Percentiles rank a stretch among this genome's conserved stretches.
Conservation (phyloP, 1,284 basidiomycete genomes). For the Tranzscheliella williamsii region DNA sequence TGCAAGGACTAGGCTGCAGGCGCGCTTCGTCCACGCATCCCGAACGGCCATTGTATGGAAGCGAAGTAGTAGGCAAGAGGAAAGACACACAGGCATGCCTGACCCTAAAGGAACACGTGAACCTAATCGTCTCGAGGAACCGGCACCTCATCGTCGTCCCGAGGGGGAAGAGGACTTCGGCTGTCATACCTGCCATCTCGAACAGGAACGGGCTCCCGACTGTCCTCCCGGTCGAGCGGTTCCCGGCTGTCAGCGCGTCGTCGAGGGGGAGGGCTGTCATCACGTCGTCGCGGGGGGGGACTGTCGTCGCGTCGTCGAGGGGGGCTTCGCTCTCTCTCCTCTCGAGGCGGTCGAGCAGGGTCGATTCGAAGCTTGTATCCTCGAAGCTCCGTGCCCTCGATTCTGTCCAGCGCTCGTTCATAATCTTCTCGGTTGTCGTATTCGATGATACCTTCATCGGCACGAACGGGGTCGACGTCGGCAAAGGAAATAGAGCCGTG, state of each 20-base stretch:
- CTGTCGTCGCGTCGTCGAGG: constrained; percentile 39
- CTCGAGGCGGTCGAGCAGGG: constrained; percentile 39
- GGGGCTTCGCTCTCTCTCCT: constrained; percentile 51
- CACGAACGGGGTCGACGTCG: constrained; percentile 53
- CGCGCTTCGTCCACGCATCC: no score
- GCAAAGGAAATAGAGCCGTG: constrained; percentile 68
- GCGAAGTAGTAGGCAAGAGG: no score
- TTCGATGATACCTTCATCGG: constrained; percentile 59
- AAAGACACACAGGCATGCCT: no score
- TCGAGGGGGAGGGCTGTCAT: constrained; percentile 14
- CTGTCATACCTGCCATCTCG: constrained; percentile 43
- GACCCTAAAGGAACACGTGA: no score
- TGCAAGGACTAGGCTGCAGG: no score
- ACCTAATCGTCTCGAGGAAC: constrained; percentile 29
- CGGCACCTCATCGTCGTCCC: constrained; percentile 43
- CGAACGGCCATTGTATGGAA: no score
- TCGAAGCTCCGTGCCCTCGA: constrained; percentile 58
- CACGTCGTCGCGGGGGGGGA: constrained; percentile 31
- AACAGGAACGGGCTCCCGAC: constrained; percentile 39
- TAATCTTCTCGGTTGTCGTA: constrained; percentile 58
- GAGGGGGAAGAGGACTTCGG: constrained; percentile 42
- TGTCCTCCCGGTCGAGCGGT: constrained; percentile 34
- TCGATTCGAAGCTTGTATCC: constrained; percentile 57
- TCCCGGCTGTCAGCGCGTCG: constrained; percentile 43
- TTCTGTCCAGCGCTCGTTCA: constrained; percentile 55